phyloP scores from a whole-genome alignment of 257 asterid species.

The Salvia miltiorrhiza region DNA sequence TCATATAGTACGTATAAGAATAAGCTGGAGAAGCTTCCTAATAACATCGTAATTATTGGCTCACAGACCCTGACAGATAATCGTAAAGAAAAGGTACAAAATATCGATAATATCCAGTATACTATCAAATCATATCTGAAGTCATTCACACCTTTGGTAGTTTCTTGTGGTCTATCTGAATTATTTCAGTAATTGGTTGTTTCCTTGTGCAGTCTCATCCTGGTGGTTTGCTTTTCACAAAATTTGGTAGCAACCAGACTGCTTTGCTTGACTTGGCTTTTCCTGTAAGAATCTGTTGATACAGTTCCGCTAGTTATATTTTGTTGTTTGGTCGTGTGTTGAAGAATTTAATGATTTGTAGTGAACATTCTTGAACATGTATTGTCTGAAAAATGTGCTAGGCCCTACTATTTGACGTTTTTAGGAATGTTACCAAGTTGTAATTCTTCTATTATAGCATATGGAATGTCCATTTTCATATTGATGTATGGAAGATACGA shows the following conservation, averaged over 20 bases:
- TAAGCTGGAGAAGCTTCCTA: conserved; percentile 85
- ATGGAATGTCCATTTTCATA: conserved; percentile 14
- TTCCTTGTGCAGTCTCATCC: conserved; percentile 73
- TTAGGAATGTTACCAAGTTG: neutral
- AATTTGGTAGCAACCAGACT: conserved; percentile 84
- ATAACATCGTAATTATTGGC: conserved; percentile 75
- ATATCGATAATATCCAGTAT: neutral
- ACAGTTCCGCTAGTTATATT: conserved; percentile 1
- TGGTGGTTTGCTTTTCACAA: conserved; percentile 79
- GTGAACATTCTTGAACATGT: conserved; percentile 2
- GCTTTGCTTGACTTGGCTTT: conserved; percentile 85
- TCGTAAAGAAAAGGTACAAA: conserved; percentile 80
- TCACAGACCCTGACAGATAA: conserved; percentile 70
- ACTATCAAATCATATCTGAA: neutral
- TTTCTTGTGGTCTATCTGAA: neutral
- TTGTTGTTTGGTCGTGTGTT: conserved; percentile 9
- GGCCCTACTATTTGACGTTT: neutral
- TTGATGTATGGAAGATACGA: neutral
- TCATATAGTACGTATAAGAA: conserved; percentile 57
- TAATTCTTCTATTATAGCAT: neutral
- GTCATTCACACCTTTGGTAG: neutral
- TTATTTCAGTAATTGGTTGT: conserved; percentile 13
- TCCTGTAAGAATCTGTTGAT: conserved; percentile 51
- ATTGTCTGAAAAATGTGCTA: conserved; percentile 3
- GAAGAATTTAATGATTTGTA: neutral